Evolutionary conservation across 352 stramenopile genomes (phyloP), one percentile per base, ranked within the genome.

Genomic region (Phytophthora podocarpi): DNA sequence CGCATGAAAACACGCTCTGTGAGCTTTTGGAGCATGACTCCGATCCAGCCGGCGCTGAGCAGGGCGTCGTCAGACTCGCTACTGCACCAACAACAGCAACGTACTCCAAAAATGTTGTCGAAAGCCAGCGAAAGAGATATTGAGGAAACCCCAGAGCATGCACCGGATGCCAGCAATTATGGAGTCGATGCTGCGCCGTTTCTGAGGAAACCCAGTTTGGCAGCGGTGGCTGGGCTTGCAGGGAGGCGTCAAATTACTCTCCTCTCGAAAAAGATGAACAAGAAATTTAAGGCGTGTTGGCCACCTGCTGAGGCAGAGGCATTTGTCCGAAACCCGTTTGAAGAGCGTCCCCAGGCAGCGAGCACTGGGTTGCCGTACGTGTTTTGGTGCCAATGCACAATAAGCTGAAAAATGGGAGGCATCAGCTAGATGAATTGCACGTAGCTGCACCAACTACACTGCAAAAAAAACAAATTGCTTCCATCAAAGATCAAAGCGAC

Each of bases 321-420:
- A 21, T 40, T 80, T 27, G 39, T 32, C 9, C 59, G 76, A 31
- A 80, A 80, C 32, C 70, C 70, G 2, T 82, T 85, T 23, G 64
- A 82, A 62, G 65, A 69, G 24, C 40, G 64, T 21, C 31, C 34
- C n/a, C 15, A n/a, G n/a, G 41, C 21, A 7, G 4, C 9, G 18
- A 46, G 34, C 31, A 39, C 11, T 8, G 56, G 28, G 16, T 7
- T 49, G 6, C 34, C 52, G 12, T 77, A 76, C 31, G 56, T 86
- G n/a, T 77, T 84, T 71, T 90, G 78, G 80, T 90, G 80, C 32
- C 70, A 90, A 54, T 90, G 80, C 53, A 62, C 59, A 13, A 67
- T 88, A 42, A 82, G 63, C 45, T 90, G 50, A 85, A 53, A 37
- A 18, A 3, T n/a, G 18, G 4, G 12, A 47, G 8, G n/a, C 28